Conservation (phyloP, 805 yeast genomes). For the Kuraishia molischiana region DNA sequence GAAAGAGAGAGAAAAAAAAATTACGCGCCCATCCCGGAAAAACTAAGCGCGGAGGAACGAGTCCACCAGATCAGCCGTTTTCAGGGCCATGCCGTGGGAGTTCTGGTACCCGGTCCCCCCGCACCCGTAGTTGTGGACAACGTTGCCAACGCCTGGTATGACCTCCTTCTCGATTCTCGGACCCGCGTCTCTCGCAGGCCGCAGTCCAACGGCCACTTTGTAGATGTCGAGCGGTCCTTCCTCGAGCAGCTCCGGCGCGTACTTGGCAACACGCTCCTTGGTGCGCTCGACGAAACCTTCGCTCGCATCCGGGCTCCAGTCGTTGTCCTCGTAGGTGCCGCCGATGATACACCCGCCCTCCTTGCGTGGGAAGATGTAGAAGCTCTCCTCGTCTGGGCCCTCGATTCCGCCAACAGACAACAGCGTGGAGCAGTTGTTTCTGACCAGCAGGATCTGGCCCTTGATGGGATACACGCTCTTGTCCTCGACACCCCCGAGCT, state of each 20-base stretch:
- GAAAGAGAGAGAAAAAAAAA: too few relatives aligned
- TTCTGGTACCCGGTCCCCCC: constrained; percentile 70
- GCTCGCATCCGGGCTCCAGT: constrained; percentile 22
- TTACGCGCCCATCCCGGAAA: too few relatives aligned
- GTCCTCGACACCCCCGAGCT: neutral
- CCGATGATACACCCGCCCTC: constrained; percentile 67
- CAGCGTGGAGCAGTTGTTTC: constrained; percentile 31
- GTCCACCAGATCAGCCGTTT: constrained; percentile 24
- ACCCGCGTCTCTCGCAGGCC: constrained; percentile 64
- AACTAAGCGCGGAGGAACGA: constrained; percentile 1
- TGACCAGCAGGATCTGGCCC: constrained; percentile 49
- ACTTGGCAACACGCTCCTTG: constrained; percentile 30
- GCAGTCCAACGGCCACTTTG: constrained; percentile 49
- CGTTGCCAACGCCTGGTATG: constrained; percentile 6
- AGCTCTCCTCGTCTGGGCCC: constrained; percentile 26
- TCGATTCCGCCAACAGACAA: constrained; percentile 18
- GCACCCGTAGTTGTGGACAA: constrained; percentile 62
- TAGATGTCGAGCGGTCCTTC: constrained; percentile 24
- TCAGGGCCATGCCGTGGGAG: constrained; percentile 16
- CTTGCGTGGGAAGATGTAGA: constrained; percentile 57
- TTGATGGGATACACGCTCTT: constrained; percentile 19
- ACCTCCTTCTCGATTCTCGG: constrained; percentile 35
- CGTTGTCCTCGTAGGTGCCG: constrained; percentile 26
- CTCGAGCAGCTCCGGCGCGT: constrained; percentile 27
- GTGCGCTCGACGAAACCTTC: constrained; percentile 36